phyloP scores from a whole-genome alignment of 2,329 filamentous ascomycete genomes.

The Colletotrichum sp. region DNA sequence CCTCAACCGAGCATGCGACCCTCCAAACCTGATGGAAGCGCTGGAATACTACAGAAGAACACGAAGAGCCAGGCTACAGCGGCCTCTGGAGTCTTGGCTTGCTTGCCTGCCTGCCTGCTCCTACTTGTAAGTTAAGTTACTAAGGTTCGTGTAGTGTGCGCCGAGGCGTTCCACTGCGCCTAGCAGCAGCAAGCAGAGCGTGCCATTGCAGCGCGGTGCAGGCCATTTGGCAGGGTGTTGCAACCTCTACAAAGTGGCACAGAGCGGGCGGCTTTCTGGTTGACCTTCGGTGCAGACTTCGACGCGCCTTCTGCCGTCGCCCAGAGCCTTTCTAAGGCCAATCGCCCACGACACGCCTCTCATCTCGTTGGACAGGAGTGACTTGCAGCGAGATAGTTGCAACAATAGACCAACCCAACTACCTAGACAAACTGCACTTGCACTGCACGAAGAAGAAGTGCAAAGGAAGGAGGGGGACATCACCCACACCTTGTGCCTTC shows the following conservation, averaged over 20 bases:
- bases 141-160: neutral
- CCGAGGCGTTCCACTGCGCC: neutral
- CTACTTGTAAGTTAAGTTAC: neutral
- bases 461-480: neutral
- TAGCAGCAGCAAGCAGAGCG: neutral
- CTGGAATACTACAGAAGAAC: conserved; percentile 9
- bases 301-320: conserved; percentile 16
- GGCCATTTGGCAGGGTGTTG: neutral
- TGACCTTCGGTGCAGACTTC: conserved; percentile 20
- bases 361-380: neutral
- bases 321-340: neutral
- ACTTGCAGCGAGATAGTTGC: neutral
- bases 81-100: neutral
- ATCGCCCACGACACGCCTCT: neutral
- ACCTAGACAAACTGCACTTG: neutral
- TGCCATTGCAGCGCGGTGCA: conserved; percentile 10
- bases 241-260: neutral
- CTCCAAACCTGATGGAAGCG: neutral
- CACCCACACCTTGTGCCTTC: neutral
- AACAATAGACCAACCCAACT: neutral
- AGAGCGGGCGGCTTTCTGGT: conserved; percentile 3
- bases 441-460: neutral
- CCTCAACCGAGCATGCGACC: neutral
- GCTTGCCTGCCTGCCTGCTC: neutral
- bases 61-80: neutral